Percentiles rank a stretch among this genome's conserved stretches.
These are phyloP conservation scores for Coemansia sp. DNA, from an alignment of 371 early-diverging fungal genomes.

Conservation along the genomic window DNA sequence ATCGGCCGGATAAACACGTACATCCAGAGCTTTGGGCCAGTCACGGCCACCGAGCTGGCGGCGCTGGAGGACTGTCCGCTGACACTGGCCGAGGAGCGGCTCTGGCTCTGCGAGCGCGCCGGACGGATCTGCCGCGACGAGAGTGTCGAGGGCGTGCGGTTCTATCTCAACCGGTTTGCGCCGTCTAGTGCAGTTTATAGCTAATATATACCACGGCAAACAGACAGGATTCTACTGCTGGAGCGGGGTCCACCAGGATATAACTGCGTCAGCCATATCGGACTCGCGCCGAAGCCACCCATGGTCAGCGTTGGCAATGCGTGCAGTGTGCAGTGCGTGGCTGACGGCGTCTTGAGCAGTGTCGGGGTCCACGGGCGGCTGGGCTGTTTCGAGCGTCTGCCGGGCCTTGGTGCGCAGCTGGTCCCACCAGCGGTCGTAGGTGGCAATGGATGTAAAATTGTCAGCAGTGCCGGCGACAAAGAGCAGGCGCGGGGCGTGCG, in stretches of 20 bases:
- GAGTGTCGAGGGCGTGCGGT: constrained; percentile 75
- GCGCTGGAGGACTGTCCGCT: constrained; percentile 65
- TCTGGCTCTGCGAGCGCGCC: constrained; percentile 75
- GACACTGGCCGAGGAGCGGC: constrained; percentile 70
- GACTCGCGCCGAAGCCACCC: constrained; percentile 47
- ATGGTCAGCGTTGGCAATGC: constrained; percentile 40
- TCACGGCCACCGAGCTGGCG: constrained; percentile 71
- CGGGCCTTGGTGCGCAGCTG: constrained; percentile 21
- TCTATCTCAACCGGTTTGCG: constrained; percentile 68
- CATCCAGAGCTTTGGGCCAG: constrained; percentile 58
- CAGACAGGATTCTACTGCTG: neutral
- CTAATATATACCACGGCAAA: neutral
- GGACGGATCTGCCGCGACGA: constrained; percentile 86
- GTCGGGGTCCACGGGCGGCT: neutral
- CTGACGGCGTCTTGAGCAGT: constrained; percentile 21
- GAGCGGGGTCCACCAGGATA: constrained; percentile 34
- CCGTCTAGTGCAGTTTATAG: neutral
- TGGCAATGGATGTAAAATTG: constrained; percentile 31
- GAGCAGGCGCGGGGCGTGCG: constrained; percentile 30
- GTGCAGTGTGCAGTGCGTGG: constrained; percentile 23
- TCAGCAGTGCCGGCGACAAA: constrained; percentile 45
- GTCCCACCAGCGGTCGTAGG: constrained; percentile 44
- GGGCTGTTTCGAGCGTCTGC: constrained; percentile 10
- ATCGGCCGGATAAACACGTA: constrained; percentile 59
- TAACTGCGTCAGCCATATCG: constrained; percentile 37